Percentiles rank a stretch among this genome's conserved stretches.
Evolutionary conservation across 345 rosid species (phyloP).

Genomic region (Eucalyptus tenuipes): DNA sequence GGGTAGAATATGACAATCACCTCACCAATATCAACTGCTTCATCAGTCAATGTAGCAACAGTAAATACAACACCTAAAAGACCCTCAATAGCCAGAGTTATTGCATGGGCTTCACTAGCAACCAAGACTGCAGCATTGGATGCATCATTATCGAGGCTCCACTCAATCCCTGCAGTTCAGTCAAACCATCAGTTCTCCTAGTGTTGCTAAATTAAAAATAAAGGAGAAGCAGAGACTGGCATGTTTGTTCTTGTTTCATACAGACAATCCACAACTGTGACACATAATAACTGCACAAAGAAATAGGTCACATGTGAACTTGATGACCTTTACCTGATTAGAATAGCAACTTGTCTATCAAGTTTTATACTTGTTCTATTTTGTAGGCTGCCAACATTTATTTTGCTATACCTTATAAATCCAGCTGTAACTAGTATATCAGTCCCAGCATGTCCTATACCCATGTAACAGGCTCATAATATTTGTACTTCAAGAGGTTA

Average conservation of each 20-base stretch:
- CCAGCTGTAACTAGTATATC: background rate
- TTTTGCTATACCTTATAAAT: background rate
- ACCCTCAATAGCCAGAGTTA: conserved; percentile 92
- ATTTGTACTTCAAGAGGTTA: background rate
- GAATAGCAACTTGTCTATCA: background rate
- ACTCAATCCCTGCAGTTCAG: conserved; percentile 67
- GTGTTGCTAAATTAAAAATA: background rate
- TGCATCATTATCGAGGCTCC: conserved; percentile 98
- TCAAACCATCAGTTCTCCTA: background rate
- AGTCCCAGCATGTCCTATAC: background rate
- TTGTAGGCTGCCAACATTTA: background rate
- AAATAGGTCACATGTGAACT: background rate
- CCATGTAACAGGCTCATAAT: background rate
- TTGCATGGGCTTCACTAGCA: conserved; percentile 99
- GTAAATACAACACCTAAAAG: conserved; percentile 87
- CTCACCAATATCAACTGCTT: conserved; percentile 92
- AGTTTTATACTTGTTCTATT: background rate
- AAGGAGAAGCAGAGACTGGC: background rate
- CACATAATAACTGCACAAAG: background rate
- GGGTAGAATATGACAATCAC: conserved; percentile 19
- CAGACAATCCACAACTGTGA: background rate
- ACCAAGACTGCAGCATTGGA: conserved; percentile 91
- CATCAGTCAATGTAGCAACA: conserved; percentile 92
- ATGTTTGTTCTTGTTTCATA: background rate
- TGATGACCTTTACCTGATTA: background rate